Base-by-base conservation (phyloP, 129 eudicot genomes). In the Ambrosia trifida region DNA sequence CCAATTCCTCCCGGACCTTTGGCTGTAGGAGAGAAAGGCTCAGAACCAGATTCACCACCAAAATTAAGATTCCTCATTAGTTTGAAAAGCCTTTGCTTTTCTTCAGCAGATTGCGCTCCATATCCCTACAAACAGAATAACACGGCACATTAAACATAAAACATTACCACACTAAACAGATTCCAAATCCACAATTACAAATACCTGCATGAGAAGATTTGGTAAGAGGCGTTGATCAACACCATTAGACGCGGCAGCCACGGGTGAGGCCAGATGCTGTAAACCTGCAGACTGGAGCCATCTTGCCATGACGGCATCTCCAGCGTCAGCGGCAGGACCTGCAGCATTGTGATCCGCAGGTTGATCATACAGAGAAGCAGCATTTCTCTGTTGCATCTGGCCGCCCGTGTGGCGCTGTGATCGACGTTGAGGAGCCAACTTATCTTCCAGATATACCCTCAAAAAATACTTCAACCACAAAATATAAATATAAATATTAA, bases 331-430 rank as follows among this genome's bases (percentile, higher is more conserved):
- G 57, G 76, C 69, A 16, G 86, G 79, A 68, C 86, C 94, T 24
- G 89, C 87, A 74, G 89, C 87, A 74, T 76, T 82, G 60, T 80
- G 69, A 35, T 81, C 81, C 53, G 86, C 82, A 18, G 95, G 83
- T 70, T 87, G 96, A 75, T 94, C 98, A 76, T 94, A 94, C 96
- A 94, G 87, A 80, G 97, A 87, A 80, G 92, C 74, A 47, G 89
- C 82, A 79, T 82, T 85, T 84, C 93, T 86, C 98, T 90, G 98
- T 81, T 87, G 97, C 98, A 87, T 87, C 93, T 94, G 98, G 89
- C 98, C 98, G 83, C 95, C 97, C 90, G 85, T 88, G 93, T 84
- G 98, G 98, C 96, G 97, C 97, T 89, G 96, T 66, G 89, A 80
- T 78, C 97, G 71, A 83, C 96, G 91, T 89, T 89, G 96, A 11